Conservation (phyloP, 2,329 filamentous ascomycete genomes). For the Aspergillus puulaauensis region DNA sequence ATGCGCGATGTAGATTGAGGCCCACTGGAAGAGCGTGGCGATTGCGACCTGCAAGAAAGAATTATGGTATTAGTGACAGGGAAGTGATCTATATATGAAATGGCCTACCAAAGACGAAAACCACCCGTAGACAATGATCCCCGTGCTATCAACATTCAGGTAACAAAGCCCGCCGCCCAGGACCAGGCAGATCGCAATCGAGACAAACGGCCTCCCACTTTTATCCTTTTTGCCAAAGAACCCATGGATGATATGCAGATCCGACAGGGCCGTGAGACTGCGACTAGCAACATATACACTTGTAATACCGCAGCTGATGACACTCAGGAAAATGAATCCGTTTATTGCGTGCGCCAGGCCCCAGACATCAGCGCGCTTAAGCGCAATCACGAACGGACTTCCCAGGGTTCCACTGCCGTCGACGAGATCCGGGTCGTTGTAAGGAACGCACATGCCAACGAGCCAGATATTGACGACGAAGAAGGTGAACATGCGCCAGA, state of each 20-base stretch:
- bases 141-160: conserved; percentile 30
- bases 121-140: conserved; percentile 32
- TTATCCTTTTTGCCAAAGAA: conserved; percentile 24
- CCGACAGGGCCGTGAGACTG: conserved; percentile 32
- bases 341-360: conserved; percentile 33
- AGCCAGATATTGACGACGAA: conserved; percentile 38
- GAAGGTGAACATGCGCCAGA: conserved; percentile 37
- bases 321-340: conserved; percentile 35
- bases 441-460: conserved; percentile 36
- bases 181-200: conserved; percentile 26
- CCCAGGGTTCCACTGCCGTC: conserved; percentile 30
- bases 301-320: conserved; percentile 36
- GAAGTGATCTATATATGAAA: too few relatives aligned
- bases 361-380: conserved; percentile 29
- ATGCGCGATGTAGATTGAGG: conserved; percentile 26
- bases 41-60: conserved; percentile 30
- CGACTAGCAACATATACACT: conserved; percentile 35
- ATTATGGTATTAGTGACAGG: too few relatives aligned
- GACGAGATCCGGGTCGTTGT: conserved; percentile 27
- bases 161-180: conserved; percentile 35
- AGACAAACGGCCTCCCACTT: conserved; percentile 30
- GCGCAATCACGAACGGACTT: conserved; percentile 32
- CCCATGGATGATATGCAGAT: conserved; percentile 25
- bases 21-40: conserved; percentile 32
- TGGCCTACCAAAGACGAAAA: conserved; percentile 33